A percentile compares a stretch with the other conserved stretches of the same genome.
These are phyloP conservation scores for Ceratocystis ficicola DNA, from an alignment of 2,329 filamentous ascomycete species.

Conservation along the genomic window DNA sequence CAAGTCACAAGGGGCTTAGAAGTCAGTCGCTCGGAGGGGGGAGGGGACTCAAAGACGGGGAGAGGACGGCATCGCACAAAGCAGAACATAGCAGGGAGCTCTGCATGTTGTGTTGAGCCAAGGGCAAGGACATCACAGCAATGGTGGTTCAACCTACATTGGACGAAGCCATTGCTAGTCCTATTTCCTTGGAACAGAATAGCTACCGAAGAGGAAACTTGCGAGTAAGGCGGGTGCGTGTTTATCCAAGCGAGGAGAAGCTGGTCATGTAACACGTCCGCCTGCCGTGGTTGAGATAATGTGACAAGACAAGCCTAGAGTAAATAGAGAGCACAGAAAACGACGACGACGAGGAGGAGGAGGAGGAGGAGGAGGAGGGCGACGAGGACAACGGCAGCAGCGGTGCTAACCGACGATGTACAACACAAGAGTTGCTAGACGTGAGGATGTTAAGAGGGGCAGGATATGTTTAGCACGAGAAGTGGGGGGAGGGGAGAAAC, in stretches of 20 bases:
- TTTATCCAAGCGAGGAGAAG: slow-evolving; percentile 5
- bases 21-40: slow-evolving; percentile 1
- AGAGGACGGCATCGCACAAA: slow-evolving; percentile 13
- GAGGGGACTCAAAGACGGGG: background rate
- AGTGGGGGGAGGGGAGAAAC: background rate
- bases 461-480: slow-evolving; percentile 12
- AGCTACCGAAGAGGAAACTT: slow-evolving; percentile 21
- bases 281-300: background rate
- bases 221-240: slow-evolving; percentile 18
- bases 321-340: slow-evolving; percentile 1
- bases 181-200: slow-evolving; percentile 23
- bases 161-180: slow-evolving; percentile 23
- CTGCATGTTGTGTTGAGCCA: slow-evolving; percentile 18
- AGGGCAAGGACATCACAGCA: slow-evolving; percentile 23
- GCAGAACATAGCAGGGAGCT: slow-evolving; percentile 6
- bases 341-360: background rate
- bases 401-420: background rate
- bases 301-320: slow-evolving; percentile 9
- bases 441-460: slow-evolving; percentile 1
- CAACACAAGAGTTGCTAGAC: background rate
- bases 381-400: too few species aligned
- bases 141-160: slow-evolving; percentile 23
- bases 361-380: too few species aligned
- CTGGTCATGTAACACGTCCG: slow-evolving; percentile 12
- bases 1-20: background rate